Evolutionary conservation across 345 rosid species (phyloP).

Genomic region (Hypericum androsaemum): DNA sequence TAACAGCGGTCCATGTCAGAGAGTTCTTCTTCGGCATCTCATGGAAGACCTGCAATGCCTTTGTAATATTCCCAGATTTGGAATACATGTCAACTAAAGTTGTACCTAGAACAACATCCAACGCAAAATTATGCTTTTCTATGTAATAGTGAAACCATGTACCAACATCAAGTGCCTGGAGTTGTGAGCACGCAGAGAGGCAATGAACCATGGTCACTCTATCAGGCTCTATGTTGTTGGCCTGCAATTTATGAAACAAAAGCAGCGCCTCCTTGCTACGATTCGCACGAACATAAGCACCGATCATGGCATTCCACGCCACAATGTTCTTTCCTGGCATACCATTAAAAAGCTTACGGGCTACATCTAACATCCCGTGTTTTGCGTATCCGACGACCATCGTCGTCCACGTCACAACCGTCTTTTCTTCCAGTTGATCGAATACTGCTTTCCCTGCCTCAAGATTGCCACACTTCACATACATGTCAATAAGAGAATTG

Average conservation of each 20-base stretch:
- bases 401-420: constrained; percentile 64
- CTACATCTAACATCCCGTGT: constrained; percentile 43
- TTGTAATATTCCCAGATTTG: constrained; percentile 68
- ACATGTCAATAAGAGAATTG: constrained; percentile 83
- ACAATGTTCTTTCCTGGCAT: constrained; percentile 69
- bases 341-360: constrained; percentile 44
- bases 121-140: constrained; percentile 39
- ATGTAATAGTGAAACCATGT: constrained; percentile 74
- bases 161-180: constrained; percentile 80
- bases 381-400: constrained; percentile 71
- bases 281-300: constrained; percentile 58
- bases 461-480: constrained; percentile 60
- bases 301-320: constrained; percentile 80
- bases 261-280: constrained; percentile 56
- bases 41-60: constrained; percentile 59
- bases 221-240: constrained; percentile 43
- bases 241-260: constrained; percentile 74
- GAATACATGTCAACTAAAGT: constrained; percentile 80
- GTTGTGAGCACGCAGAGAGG: constrained; percentile 79
- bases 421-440: constrained; percentile 39
- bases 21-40: constrained; percentile 56
- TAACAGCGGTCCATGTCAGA: constrained; percentile 64
- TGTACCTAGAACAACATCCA: constrained; percentile 63
- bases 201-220: constrained; percentile 74
- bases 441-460: constrained; percentile 42